Base-by-base conservation (phyloP, 495 filamentous ascomycete species). In the Schizothecium vesticola region DNA sequence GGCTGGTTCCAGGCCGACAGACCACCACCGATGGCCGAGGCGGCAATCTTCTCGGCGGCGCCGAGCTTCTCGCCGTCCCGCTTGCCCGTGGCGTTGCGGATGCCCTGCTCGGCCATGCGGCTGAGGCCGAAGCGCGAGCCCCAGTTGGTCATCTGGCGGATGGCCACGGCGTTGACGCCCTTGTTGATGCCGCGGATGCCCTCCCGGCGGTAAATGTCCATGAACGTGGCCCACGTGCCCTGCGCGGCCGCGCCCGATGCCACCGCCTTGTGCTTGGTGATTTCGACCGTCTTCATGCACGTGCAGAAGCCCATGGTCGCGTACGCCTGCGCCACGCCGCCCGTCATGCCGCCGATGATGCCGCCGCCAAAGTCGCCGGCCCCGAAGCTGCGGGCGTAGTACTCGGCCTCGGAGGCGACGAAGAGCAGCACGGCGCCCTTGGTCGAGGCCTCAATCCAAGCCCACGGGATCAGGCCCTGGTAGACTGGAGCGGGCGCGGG, bases 211-310 rank as follows among this genome's bases (percentile, higher is more conserved):
- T 94, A 99, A 78, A 99, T 99, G 76, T 93, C 90, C 90, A 94
- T 94, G 83, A 99, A 99, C 64, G 94, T 97, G 61, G 85, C 85
- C 77, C 95, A 94, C 65, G 96, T 98, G 74, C 93, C 88, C 3
- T 89, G 91, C 22, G 91, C 91, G 81, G 93, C 92, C 51, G 89
- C 86, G 73, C 95, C 95, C 29, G 84, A 71, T 9, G 92, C 89
- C 3, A 94, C 93, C 76, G 96, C 82, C 86, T 97, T 97, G 84
- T 95, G 91, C 82, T 96, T 93, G 75, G 95, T 99, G 82, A 99
- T 99, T 83, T 98, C 96, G 69, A 97, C 96, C 66, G 95, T 99
- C 89, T 99, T 99, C 95, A 99, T 99, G 87, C 95, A 99, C 55
- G 95, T 99, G 82, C 95, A 99, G 88, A 99, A 99, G 67, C 95